phyloP scores from a whole-genome alignment of 768 basidiomycete species.

The Russula ochroleuca region DNA sequence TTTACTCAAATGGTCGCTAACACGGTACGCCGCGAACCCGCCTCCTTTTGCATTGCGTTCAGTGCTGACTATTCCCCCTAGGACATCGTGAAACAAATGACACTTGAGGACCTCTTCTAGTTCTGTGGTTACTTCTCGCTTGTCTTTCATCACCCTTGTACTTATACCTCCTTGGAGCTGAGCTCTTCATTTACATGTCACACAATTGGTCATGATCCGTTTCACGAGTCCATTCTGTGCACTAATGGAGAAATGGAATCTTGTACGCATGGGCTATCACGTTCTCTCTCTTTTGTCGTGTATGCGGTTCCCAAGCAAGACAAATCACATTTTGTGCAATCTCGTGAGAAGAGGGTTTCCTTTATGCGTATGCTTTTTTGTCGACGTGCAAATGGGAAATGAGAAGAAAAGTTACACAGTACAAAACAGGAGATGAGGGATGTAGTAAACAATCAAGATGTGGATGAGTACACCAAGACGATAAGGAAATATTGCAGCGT shows the following conservation, averaged over 20 bases:
- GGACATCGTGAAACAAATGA: conserved; percentile 99
- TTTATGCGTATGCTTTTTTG: neutral
- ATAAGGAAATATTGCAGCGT: conserved; percentile 19
- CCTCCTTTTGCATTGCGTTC: neutral
- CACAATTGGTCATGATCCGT: conserved; percentile 8
- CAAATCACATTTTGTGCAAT: neutral
- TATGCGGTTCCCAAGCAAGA: neutral
- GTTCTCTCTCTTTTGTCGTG: conserved; percentile 12
- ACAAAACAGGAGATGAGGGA: conserved; percentile 15
- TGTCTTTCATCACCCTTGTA: neutral
- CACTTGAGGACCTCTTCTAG: conserved; percentile 87
- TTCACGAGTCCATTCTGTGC: conserved; percentile 7
- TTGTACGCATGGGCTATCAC: conserved; percentile 6
- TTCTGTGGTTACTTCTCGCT: neutral
- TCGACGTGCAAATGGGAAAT: neutral
- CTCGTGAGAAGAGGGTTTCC: neutral
- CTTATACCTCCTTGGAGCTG: conserved; percentile 14
- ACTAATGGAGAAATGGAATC: conserved; percentile 20
- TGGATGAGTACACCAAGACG: conserved; percentile 19
- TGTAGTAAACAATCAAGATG: conserved; percentile 20
- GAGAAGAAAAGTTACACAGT: conserved; percentile 12
- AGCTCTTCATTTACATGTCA: conserved; percentile 9
- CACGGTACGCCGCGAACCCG: conserved; percentile 65
- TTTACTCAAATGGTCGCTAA: conserved; percentile 96
- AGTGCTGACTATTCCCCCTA: conserved; percentile 31